Conservation (phyloP, 345 rosid genomes). For the Gossypium rotundifolium region DNA sequence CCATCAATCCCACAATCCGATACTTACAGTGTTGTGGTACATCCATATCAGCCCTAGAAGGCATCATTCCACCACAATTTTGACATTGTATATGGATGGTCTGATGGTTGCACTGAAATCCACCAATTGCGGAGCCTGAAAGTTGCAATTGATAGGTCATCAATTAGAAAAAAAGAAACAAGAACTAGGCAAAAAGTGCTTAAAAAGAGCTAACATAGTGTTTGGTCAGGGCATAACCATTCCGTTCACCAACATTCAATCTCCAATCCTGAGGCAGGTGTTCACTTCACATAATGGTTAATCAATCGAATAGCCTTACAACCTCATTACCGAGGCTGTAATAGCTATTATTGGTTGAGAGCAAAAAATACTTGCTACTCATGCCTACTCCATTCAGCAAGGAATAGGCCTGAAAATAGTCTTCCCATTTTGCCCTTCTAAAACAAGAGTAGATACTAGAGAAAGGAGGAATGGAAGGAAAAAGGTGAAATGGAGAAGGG, state of each 20-base stretch:
- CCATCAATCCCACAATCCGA: background rate
- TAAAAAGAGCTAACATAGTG: background rate
- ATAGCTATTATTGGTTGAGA: too few species aligned
- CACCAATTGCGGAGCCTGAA: slow-evolving; percentile 47
- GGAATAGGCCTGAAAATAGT: too few species aligned
- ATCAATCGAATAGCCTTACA: background rate
- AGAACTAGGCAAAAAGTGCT: background rate
- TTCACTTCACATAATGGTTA: background rate
- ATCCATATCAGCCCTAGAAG: slow-evolving; percentile 48
- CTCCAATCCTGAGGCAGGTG: background rate
- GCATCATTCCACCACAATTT: slow-evolving; percentile 83
- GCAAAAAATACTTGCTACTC: too few species aligned
- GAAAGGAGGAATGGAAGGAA: too few species aligned
- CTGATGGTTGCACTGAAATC: slow-evolving; percentile 56
- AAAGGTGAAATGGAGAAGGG: too few species aligned
- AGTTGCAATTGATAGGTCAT: background rate
- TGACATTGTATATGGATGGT: slow-evolving; percentile 78
- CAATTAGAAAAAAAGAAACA: background rate
- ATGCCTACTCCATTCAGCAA: too few species aligned
- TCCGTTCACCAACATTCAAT: background rate
- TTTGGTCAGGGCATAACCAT: background rate
- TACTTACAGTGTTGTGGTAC: slow-evolving; percentile 85
- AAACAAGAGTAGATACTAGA: too few species aligned
- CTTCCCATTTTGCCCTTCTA: too few species aligned
- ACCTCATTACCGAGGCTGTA: background rate